Conservation (phyloP, 2,329 filamentous ascomycete species). For the Venturia asperata region DNA sequence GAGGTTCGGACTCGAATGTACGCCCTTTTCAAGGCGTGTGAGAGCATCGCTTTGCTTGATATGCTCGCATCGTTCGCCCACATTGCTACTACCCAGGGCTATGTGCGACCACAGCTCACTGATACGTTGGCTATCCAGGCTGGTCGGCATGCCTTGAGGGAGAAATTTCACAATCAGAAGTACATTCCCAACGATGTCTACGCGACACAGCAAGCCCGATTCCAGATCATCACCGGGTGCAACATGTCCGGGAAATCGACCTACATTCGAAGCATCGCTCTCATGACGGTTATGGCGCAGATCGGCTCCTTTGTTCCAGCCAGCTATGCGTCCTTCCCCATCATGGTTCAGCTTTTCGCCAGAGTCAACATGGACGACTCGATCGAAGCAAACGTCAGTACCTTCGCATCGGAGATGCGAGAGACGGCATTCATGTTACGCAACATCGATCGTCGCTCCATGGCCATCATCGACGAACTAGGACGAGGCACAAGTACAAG, state of each 20-base stretch:
- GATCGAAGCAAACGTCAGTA: constrained; percentile 85
- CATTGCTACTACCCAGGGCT: constrained; percentile 12
- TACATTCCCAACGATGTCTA: constrained; percentile 91
- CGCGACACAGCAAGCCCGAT: constrained; percentile 68
- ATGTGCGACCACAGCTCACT: constrained; percentile 58
- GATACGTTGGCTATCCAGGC: constrained; percentile 64
- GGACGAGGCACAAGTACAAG: constrained; percentile 83
- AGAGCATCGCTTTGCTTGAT: constrained; percentile 79
- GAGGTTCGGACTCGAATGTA: constrained; percentile 66
- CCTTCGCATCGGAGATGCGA: constrained; percentile 90
- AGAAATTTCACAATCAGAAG: constrained; percentile 60
- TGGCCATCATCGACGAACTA: constrained; percentile 85
- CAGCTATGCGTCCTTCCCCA: constrained; percentile 70
- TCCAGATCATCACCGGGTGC: constrained; percentile 85
- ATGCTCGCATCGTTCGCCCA: constrained; percentile 47
- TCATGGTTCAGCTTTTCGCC: constrained; percentile 78
- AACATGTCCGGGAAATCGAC: constrained; percentile 99
- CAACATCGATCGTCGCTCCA: constrained; percentile 68
- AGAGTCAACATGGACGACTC: constrained; percentile 80
- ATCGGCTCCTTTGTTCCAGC: constrained; percentile 88
- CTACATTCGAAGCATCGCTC: constrained; percentile 77
- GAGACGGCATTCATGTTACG: constrained; percentile 89
- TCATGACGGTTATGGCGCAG: constrained; percentile 89
- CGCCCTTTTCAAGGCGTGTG: constrained; percentile 72
- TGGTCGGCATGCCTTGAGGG: constrained; percentile 71